These are phyloP conservation scores for Raddia distichophylla DNA, from an alignment of 176 grass and related monocot species.

Conservation along the genomic window DNA sequence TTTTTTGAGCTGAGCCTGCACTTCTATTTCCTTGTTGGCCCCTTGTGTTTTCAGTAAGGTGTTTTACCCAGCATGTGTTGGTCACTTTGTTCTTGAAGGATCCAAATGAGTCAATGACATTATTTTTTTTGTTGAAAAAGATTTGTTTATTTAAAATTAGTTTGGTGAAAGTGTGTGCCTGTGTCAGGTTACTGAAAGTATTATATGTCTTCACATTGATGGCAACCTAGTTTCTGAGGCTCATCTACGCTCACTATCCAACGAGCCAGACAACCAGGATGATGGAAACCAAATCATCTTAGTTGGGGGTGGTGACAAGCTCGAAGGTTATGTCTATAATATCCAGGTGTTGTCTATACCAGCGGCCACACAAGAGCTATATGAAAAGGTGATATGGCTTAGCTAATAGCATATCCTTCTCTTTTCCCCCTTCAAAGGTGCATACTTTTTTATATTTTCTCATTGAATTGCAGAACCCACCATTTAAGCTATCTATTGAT, in stretches of 20 bases:
- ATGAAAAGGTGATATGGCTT: slow-evolving; percentile 62
- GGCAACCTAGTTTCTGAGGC: slow-evolving; percentile 56
- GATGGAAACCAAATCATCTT: slow-evolving; percentile 49
- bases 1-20: not conserved
- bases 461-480: slow-evolving; percentile 61
- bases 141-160: slow-evolving; percentile 33
- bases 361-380: slow-evolving; percentile 57
- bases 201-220: slow-evolving; percentile 71
- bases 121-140: not conserved
- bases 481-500: slow-evolving; percentile 84
- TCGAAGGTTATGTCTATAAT: slow-evolving; percentile 81
- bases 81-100: not conserved
- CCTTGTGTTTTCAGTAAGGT: not conserved
- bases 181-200: slow-evolving; percentile 65
- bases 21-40: slow-evolving; percentile 7
- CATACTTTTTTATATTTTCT: slow-evolving; percentile 12
- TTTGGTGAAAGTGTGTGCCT: not conserved
- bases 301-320: slow-evolving; percentile 62
- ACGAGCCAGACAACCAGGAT: slow-evolving; percentile 35
- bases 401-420: not conserved
- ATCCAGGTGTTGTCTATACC: slow-evolving; percentile 55
- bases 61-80: not conserved
- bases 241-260: slow-evolving; percentile 47
- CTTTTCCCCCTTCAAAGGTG: slow-evolving; percentile 9
- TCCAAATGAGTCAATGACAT: not conserved